Base-by-base conservation (phyloP, 1,139 yeast species). In the Scheffersomyces insectosa region DNA sequence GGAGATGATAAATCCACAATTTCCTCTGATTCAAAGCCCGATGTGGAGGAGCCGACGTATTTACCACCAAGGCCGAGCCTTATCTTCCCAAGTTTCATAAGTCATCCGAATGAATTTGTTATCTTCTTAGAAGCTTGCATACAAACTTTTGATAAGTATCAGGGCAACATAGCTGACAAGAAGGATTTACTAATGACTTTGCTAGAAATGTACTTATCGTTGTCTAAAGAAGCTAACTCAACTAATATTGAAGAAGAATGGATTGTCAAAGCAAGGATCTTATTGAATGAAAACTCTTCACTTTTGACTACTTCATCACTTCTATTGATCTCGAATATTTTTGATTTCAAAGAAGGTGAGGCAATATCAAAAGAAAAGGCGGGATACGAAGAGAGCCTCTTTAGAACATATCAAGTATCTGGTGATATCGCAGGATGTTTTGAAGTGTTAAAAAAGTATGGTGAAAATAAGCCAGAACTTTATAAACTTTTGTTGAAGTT, bases 61-160 rank as follows among this genome's bases (percentile, higher is more conserved):
- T 83, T 86, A 44, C 97, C 98, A 1, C 99, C 99, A 2, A 78
- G 83, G 43, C 98, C 99, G 3, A 78, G 91, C 42, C 72, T 93
- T 35, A 88, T 93, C 2, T 95, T 90, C 59, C 83, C 95, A 1
- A 82, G 95, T 2, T 95, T 93, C 61, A 81, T 88, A 12, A 81
- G 85, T 55, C 89, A 87, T 58, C 90, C 95, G 0, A 80, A 84
- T 56, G 95, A 91, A 56, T 91, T 93, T 73, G 95, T 91, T 14
- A 87, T 88, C n/a, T 91, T 95, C 52, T 66, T 93, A 43, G 99
- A 93, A 59, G 97, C 98, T 0, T 89, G 97, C 56, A 68, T 90
- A 13, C 89, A 85, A 52, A 77, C 88, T 7, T 88, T 88, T 59
- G 91, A 86, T 46, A 77, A 75, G 47, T 87, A 82, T 57, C 93